Percentiles rank a stretch among this genome's conserved stretches.
phyloP scores from a whole-genome alignment of 108 stramenopile species.

The Nannochloropsis salina region DNA sequence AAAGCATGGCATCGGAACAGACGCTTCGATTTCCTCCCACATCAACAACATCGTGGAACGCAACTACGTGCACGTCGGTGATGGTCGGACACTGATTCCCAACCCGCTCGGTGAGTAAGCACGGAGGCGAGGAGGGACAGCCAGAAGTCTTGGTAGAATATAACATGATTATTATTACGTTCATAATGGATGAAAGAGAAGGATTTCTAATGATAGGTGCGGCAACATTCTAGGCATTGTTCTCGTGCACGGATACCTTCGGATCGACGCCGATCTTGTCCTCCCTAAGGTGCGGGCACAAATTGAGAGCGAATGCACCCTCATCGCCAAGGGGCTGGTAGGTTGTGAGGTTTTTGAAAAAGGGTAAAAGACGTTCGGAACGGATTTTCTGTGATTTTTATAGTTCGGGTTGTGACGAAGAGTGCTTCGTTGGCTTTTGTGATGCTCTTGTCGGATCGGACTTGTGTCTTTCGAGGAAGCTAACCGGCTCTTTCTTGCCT shows the following conservation, averaged over 20 bases:
- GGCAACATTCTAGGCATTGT: slow-evolving; percentile 57
- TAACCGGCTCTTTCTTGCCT: too few species aligned
- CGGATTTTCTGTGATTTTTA: too few species aligned
- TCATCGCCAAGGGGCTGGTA: slow-evolving; percentile 58
- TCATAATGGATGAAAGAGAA: not conserved
- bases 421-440: too few species aligned
- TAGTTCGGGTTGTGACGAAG: too few species aligned
- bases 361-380: too few species aligned
- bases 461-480: too few species aligned
- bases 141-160: not conserved
- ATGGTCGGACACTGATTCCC: slow-evolving; percentile 69
- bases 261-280: slow-evolving; percentile 76
- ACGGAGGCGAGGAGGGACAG: not conserved
- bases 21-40: slow-evolving; percentile 79
- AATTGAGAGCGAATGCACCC: slow-evolving; percentile 78
- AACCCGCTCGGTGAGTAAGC: slow-evolving; percentile 59
- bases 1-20: slow-evolving; percentile 79
- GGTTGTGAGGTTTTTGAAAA: not conserved
- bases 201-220: too few species aligned
- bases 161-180: not conserved
- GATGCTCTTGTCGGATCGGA: too few species aligned
- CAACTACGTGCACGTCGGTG: slow-evolving; percentile 70
- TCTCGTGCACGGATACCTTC: slow-evolving; percentile 74
- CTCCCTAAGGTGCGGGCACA: slow-evolving; percentile 73
- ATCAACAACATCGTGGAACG: slow-evolving; percentile 81